These are phyloP conservation scores for Filobasidium floriforme DNA, from an alignment of 768 basidiomycete species.

Conservation along the genomic window DNA sequence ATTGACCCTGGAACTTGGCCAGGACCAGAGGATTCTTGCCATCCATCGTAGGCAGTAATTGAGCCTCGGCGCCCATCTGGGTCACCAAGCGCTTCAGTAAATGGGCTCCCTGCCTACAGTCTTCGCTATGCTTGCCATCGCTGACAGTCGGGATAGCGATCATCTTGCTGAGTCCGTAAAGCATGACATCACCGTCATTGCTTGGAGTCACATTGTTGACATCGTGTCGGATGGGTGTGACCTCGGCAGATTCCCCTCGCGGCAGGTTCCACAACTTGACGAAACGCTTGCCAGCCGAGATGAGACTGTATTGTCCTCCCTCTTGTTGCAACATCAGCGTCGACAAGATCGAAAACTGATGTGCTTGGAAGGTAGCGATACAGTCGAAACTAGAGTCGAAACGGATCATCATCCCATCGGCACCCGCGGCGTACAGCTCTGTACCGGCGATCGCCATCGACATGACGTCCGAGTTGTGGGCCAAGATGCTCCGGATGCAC, in stretches of 20 bases:
- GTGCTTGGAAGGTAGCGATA: slow-evolving; percentile 72
- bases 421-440: slow-evolving; percentile 52
- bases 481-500: slow-evolving; percentile 74
- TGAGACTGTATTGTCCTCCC: slow-evolving; percentile 47
- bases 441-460: slow-evolving; percentile 63
- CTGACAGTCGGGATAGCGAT: slow-evolving; percentile 82
- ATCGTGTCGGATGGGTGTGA: slow-evolving; percentile 43
- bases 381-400: slow-evolving; percentile 81
- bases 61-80: slow-evolving; percentile 77
- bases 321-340: slow-evolving; percentile 54
- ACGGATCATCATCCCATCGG: slow-evolving; percentile 64
- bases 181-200: slow-evolving; percentile 57
- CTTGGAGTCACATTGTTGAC: slow-evolving; percentile 6
- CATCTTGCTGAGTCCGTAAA: slow-evolving; percentile 74
- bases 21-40: slow-evolving; percentile 79
- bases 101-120: slow-evolving; percentile 88
- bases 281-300: slow-evolving; percentile 74
- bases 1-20: slow-evolving; percentile 63
- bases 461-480: slow-evolving; percentile 76
- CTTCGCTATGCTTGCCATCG: slow-evolving; percentile 55
- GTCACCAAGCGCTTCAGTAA: slow-evolving; percentile 81
- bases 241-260: slow-evolving; percentile 34
- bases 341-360: slow-evolving; percentile 73
- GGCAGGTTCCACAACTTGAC: slow-evolving; percentile 57
- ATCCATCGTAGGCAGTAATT: slow-evolving; percentile 67